These are phyloP conservation scores for Exophiala sp. DNA, from an alignment of 2,329 filamentous ascomycete genomes.

Conservation along the genomic window DNA sequence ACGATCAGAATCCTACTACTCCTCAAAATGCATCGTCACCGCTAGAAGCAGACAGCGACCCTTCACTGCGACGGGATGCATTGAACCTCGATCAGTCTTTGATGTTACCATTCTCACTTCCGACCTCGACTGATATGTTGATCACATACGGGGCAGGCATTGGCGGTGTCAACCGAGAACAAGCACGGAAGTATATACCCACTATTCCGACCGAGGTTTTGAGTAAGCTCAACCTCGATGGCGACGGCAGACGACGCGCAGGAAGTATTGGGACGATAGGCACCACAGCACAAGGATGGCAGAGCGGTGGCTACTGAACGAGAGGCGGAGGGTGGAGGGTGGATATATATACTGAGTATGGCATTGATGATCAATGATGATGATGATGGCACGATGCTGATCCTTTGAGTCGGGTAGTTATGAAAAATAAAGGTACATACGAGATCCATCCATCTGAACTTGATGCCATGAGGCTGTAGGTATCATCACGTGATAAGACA, in stretches of 20 bases:
- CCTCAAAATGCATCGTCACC: slow-evolving; percentile 17
- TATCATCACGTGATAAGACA: too few relatives aligned
- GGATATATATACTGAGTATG: not conserved
- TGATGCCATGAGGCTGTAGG: too few relatives aligned
- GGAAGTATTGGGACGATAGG: slow-evolving; percentile 20
- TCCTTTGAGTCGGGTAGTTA: too few relatives aligned
- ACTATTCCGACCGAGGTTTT: slow-evolving; percentile 92
- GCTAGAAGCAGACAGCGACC: slow-evolving; percentile 25
- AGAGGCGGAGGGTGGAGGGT: not conserved
- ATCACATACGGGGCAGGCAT: slow-evolving; percentile 92
- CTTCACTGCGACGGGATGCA: slow-evolving; percentile 23
- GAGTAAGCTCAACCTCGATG: slow-evolving; percentile 56
- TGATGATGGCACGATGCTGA: not conserved
- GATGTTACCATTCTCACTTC: slow-evolving; percentile 91
- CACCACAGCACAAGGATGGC: slow-evolving; percentile 22
- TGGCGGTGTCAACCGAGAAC: slow-evolving; percentile 82
- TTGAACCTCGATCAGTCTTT: slow-evolving; percentile 81
- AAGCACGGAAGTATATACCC: slow-evolving; percentile 91
- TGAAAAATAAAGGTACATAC: too few relatives aligned
- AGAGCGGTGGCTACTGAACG: slow-evolving; percentile 10
- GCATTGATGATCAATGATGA: not conserved
- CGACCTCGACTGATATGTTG: slow-evolving; percentile 95
- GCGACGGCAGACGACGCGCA: slow-evolving; percentile 14
- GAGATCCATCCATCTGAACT: too few relatives aligned
- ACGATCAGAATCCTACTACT: slow-evolving; percentile 18